Evolutionary conservation across 2,329 filamentous ascomycete genomes (phyloP), one percentile per base, ranked within the genome.

Genomic region (Ciborinia camelliae): DNA sequence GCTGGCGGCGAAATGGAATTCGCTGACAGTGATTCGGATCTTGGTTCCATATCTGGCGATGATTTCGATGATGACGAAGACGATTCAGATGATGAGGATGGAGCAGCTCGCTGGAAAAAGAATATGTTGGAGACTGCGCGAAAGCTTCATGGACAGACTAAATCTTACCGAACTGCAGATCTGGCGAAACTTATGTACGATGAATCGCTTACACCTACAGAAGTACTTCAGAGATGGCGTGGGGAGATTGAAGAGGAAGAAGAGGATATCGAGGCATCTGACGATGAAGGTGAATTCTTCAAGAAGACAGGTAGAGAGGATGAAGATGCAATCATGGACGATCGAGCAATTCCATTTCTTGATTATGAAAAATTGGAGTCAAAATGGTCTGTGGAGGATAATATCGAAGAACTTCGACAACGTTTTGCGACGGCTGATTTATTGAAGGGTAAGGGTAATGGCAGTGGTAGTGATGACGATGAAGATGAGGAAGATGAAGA

Each of bases 1-100:
- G 81, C 80, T 14, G 85, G 86, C 30, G 90, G 87, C 37, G 91
- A 97, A 63, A 73, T 98, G 65, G 91, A 88, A 1, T 99, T 97
- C 79, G 95, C 95, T 18, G 95, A 99, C 73, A 97, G 92, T 73
- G 96, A 99, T 76, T 99, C 95, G 0, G 96, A 99, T 75, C 82
- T 99, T 5, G 95, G 95, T 8, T 97, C 94, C 4, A 78, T 97
- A 68, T 96, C 91, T 10, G 80, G 78, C 0, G 79, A 79, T 7
- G 82, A 84, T 2, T 79, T 80, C 1, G 77, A 76, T 0, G 73
- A 73, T 61, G 71, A 74, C 30, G 72, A 73, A 1, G 84, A 86
- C 9, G 83, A 85, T 26, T 81, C 82, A 2, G 70, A 71, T 5
- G 68, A 73, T 12, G 75, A 77, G 35, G 84, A 81, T 2, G 89